These are phyloP conservation scores for Penicillium sp. DNA, from an alignment of 2,329 filamentous ascomycete genomes.

Conservation along the genomic window DNA sequence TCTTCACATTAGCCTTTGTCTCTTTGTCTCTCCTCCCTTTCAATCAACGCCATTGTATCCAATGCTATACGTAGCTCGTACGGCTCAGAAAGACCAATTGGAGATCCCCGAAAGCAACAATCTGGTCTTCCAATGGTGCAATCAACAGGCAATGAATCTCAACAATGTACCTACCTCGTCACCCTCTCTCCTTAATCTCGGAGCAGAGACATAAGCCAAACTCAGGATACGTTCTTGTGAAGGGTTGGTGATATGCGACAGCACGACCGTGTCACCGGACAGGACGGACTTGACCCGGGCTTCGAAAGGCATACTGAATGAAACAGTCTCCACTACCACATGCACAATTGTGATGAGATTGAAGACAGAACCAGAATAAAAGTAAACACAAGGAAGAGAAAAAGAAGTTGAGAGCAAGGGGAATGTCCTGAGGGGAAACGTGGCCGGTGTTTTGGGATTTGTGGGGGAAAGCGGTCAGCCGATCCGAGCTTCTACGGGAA, in stretches of 20 bases:
- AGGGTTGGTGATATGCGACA: conserved; percentile 78
- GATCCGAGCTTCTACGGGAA: conserved; percentile 8
- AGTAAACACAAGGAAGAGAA: conserved; percentile 11
- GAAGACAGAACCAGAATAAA: conserved; percentile 11
- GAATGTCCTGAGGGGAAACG: conserved; percentile 29
- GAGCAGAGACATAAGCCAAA: conserved; percentile 87
- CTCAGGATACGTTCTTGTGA: conserved; percentile 81
- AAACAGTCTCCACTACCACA: conserved; percentile 13
- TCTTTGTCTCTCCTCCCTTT: not conserved
- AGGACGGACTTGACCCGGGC: conserved; percentile 88
- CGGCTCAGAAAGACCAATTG: not conserved
- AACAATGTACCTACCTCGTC: conserved; percentile 62
- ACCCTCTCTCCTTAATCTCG: conserved; percentile 79
- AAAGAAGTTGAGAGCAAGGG: conserved; percentile 15
- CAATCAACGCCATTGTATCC: not conserved
- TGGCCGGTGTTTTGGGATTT: conserved; percentile 29
- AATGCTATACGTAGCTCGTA: not conserved
- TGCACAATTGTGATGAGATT: conserved; percentile 8
- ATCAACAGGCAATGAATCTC: not conserved
- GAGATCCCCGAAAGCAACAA: not conserved
- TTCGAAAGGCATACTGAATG: conserved; percentile 45
- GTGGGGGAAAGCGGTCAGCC: conserved; percentile 32
- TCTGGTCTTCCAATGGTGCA: not conserved
- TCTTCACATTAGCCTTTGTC: not conserved
- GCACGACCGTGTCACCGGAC: conserved; percentile 86